phyloP scores from a whole-genome alignment of 371 early-diverging fungal genomes.

The Mucor circinelloides region DNA sequence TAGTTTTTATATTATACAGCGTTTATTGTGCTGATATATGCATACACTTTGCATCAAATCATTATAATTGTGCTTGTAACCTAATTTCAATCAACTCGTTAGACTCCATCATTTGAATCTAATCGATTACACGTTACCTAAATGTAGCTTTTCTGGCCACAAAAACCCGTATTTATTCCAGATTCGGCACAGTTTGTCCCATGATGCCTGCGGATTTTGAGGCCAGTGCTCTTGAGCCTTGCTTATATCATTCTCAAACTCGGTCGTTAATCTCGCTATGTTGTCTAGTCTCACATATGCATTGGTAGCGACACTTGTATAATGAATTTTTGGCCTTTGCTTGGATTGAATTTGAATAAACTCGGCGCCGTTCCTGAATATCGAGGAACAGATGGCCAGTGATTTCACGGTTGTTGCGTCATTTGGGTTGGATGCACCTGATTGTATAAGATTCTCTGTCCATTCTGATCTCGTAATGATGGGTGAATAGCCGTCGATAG shows the following conservation, averaged over 20 bases:
- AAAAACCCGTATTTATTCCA: slow-evolving; percentile 19
- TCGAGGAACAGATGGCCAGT: background rate
- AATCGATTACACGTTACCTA: background rate
- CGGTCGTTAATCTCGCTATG: slow-evolving; percentile 13
- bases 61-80: background rate
- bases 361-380: background rate
- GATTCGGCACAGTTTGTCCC: slow-evolving; percentile 11
- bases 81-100: background rate
- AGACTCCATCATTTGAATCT: background rate
- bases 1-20: background rate
- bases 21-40: background rate
- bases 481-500: background rate
- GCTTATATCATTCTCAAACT: slow-evolving; percentile 5
- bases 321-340: background rate
- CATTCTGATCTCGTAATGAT: slow-evolving; percentile 8
- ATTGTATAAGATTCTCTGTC: slow-evolving; percentile 10
- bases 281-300: background rate
- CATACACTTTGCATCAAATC: background rate
- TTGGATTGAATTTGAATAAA: background rate
- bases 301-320: background rate
- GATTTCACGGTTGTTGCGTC: slow-evolving; percentile 10
- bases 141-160: slow-evolving; percentile 15
- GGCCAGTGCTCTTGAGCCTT: slow-evolving; percentile 16
- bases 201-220: slow-evolving; percentile 8
- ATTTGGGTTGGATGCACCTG: slow-evolving; percentile 1